A percentile compares a stretch with the other conserved stretches of the same genome.
phyloP scores from a whole-genome alignment of 2,329 filamentous ascomycete genomes.

The Penicillium freii region DNA sequence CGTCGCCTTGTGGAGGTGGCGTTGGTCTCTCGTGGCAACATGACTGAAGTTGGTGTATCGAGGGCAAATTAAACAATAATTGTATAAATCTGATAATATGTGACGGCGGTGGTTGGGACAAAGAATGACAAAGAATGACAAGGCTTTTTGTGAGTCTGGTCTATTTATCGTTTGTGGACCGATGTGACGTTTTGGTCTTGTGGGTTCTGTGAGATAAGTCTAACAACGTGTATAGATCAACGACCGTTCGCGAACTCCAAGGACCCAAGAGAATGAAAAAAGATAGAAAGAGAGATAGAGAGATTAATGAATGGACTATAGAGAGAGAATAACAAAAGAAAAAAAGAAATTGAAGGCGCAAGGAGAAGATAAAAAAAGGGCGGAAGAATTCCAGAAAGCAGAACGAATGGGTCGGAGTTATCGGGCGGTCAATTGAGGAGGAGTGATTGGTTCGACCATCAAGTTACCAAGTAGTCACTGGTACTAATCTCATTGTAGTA shows the following conservation, averaged over 20 bases:
- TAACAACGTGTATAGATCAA: slow-evolving; percentile 10
- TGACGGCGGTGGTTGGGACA: neutral
- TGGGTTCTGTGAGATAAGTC: slow-evolving; percentile 12
- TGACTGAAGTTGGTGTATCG: slow-evolving; percentile 15
- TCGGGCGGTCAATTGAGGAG: slow-evolving; percentile 25
- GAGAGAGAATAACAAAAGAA: slow-evolving; percentile 11
- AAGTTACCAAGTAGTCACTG: slow-evolving; percentile 5
- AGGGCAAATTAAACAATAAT: slow-evolving; percentile 12
- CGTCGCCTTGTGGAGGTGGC: slow-evolving; percentile 34
- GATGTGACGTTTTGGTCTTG: slow-evolving; percentile 8
- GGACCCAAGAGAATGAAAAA: slow-evolving; percentile 12
- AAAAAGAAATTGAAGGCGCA: slow-evolving; percentile 15
- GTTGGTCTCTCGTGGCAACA: slow-evolving; percentile 34
- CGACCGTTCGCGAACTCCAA: slow-evolving; percentile 12
- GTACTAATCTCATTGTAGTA: neutral
- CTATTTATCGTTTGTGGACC: slow-evolving; percentile 8
- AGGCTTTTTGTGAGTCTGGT: slow-evolving; percentile 11
- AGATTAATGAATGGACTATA: slow-evolving; percentile 16
- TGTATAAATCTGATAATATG: slow-evolving; percentile 4
- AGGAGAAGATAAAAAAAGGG: slow-evolving; percentile 20
- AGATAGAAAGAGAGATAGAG: slow-evolving; percentile 9
- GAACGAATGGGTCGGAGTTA: slow-evolving; percentile 17
- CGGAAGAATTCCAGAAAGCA: slow-evolving; percentile 21
- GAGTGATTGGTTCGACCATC: slow-evolving; percentile 6
- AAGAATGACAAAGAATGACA: slow-evolving; percentile 7